Conservation (phyloP, 116 monocot genomes). For the Cymodocea nodosa region DNA sequence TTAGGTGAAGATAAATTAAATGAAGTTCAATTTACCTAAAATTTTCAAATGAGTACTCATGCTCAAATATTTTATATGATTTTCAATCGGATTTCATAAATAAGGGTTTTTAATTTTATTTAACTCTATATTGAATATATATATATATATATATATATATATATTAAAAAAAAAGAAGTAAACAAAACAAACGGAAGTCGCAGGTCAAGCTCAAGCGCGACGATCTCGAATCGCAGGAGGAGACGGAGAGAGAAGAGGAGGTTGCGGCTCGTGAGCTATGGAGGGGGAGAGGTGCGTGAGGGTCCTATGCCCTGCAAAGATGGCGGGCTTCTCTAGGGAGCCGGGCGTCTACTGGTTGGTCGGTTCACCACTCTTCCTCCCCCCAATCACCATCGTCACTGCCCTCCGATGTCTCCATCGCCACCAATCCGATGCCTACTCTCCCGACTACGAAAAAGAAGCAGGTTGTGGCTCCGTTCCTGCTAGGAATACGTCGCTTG, state of each 20-base stretch:
- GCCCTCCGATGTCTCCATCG: conserved; percentile 51
- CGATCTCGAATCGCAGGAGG: too few relatives aligned
- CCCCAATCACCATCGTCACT: conserved; percentile 56
- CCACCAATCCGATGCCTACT: conserved; percentile 17
- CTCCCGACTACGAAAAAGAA: conserved; percentile 58
- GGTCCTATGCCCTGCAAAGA: conserved; percentile 12
- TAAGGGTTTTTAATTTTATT: too few relatives aligned
- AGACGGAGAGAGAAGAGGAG: neutral
- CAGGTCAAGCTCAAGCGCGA: too few relatives aligned
- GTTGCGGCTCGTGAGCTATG: neutral
- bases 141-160: too few relatives aligned
- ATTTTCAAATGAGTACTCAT: too few relatives aligned
- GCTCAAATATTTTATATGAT: too few relatives aligned
- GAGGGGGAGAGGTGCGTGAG: conserved; percentile 5
- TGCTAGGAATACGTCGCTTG: neutral
- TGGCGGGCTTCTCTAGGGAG: conserved; percentile 2
- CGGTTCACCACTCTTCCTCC: conserved; percentile 75
- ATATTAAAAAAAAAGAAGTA: too few relatives aligned
- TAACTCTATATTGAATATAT: too few relatives aligned
- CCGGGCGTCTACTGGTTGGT: conserved; percentile 58
- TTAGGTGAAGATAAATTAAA: too few relatives aligned
- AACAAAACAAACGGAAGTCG: too few relatives aligned
- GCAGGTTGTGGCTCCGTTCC: conserved; percentile 31
- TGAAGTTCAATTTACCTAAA: too few relatives aligned
- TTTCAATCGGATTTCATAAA: too few relatives aligned